phyloP scores from a whole-genome alignment of 768 basidiomycete genomes.

The Macrolepiota albuminosa region DNA sequence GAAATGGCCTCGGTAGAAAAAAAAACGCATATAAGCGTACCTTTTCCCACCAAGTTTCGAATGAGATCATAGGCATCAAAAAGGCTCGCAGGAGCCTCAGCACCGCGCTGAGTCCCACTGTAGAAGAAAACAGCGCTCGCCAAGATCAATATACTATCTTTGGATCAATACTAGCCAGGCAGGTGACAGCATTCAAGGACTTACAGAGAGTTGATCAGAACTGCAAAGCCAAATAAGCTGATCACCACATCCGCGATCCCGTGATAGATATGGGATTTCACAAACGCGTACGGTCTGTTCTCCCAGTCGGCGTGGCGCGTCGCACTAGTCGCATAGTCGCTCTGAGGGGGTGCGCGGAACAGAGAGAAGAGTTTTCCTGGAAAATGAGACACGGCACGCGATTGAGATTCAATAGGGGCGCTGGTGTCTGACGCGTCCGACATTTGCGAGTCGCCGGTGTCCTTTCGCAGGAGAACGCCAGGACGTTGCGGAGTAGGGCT shows the following conservation, averaged over 20 bases:
- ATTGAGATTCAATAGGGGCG: not conserved
- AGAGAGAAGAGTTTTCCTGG: slow-evolving; percentile 26
- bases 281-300: slow-evolving; percentile 51
- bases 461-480: slow-evolving; percentile 17
- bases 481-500: slow-evolving; percentile 25
- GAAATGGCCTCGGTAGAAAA: not conserved
- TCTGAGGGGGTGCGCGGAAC: slow-evolving; percentile 34
- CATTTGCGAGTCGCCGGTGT: slow-evolving; percentile 4
- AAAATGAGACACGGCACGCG: slow-evolving; percentile 10
- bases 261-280: slow-evolving; percentile 61
- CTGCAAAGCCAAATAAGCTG: slow-evolving; percentile 77
- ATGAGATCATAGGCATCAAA: slow-evolving; percentile 84
- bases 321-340: slow-evolving; percentile 27
- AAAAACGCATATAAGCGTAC: slow-evolving; percentile 30
- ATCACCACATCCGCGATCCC: slow-evolving; percentile 61
- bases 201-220: slow-evolving; percentile 82
- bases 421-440: slow-evolving; percentile 6
- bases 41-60: slow-evolving; percentile 56
- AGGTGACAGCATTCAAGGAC: slow-evolving; percentile 5
- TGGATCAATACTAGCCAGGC: not conserved
- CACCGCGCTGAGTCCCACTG: slow-evolving; percentile 23
- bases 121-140: slow-evolving; percentile 79
- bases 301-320: slow-evolving; percentile 48
- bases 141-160: slow-evolving; percentile 68
- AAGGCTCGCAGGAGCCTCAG: slow-evolving; percentile 55